These are phyloP conservation scores for Pleurostoma richardsiae DNA, from an alignment of 2,329 filamentous ascomycete species.

Conservation along the genomic window DNA sequence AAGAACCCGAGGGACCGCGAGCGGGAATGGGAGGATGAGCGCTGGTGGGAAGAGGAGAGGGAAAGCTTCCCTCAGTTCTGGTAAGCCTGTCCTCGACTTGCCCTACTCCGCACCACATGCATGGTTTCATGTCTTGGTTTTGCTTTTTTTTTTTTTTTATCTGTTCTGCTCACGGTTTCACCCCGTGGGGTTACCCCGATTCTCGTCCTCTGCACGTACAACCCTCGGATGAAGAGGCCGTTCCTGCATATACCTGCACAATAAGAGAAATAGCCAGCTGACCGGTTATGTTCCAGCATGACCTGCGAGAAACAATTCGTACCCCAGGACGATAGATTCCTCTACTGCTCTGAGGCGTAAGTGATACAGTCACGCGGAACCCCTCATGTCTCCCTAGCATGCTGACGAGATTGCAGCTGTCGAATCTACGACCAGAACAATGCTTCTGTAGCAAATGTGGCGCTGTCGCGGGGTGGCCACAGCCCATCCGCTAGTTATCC, in stretches of 20 bases:
- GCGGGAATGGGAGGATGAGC: slow-evolving; percentile 42
- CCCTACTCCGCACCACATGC: not conserved
- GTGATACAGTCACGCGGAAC: slow-evolving; percentile 19
- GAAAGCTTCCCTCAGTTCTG: slow-evolving; percentile 63
- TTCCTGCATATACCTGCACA: slow-evolving; percentile 22
- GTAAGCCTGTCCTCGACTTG: slow-evolving; percentile 35
- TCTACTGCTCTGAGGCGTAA: slow-evolving; percentile 62
- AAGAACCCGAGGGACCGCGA: slow-evolving; percentile 47
- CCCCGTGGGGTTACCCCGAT: not conserved
- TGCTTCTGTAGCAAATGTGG: slow-evolving; percentile 20
- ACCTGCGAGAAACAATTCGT: slow-evolving; percentile 63
- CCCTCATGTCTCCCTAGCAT: slow-evolving; percentile 6
- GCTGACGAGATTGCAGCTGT: slow-evolving; percentile 34
- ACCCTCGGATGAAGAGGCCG: slow-evolving; percentile 8
- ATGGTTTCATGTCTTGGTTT: not conserved
- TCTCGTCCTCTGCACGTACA: not conserved
- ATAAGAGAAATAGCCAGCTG: slow-evolving; percentile 15
- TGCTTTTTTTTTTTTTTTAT: slow-evolving; percentile 14
- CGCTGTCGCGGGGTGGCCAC: slow-evolving; percentile 19
- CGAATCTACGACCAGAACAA: slow-evolving; percentile 45
- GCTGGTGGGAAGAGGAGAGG: slow-evolving; percentile 50
- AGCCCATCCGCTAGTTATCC: slow-evolving; percentile 29
- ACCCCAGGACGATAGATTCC: slow-evolving; percentile 47
- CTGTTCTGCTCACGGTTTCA: not conserved
- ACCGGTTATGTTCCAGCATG: slow-evolving; percentile 43